Evolutionary conservation across 495 filamentous ascomycete genomes (phyloP).

Genomic region (Filosporella fistucella): DNA sequence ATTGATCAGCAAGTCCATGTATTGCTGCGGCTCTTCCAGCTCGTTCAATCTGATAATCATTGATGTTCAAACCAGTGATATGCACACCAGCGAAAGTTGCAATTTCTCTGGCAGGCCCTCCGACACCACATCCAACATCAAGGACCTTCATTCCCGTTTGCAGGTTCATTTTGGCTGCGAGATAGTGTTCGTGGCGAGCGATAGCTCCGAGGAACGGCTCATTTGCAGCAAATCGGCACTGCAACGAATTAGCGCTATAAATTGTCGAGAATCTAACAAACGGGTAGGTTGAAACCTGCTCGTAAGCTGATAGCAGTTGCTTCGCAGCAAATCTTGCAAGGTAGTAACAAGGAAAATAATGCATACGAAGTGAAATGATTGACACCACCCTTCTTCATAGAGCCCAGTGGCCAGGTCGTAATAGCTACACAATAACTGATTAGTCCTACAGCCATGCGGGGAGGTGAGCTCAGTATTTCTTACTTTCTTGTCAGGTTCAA

Average conservation of each 20-base stretch:
- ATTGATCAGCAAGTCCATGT: slow-evolving; percentile 73
- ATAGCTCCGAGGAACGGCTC: slow-evolving; percentile 90
- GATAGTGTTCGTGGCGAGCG: slow-evolving; percentile 96
- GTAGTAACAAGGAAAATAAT: no score
- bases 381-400: slow-evolving; percentile 95
- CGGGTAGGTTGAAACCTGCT: no score
- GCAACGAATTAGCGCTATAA: no score
- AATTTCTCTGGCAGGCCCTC: slow-evolving; percentile 91
- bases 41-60: slow-evolving; percentile 98
- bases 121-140: slow-evolving; percentile 95
- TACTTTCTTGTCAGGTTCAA: slow-evolving; percentile 82
- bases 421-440: slow-evolving; percentile 61
- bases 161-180: slow-evolving; percentile 83
- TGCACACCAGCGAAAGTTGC: slow-evolving; percentile 88
- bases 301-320: no score
- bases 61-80: slow-evolving; percentile 94
- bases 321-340: no score
- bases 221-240: slow-evolving; percentile 86
- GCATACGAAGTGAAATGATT: slow-evolving; percentile 96
- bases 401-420: slow-evolving; percentile 97
- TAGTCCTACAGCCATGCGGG: neutral
- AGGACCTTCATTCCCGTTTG: slow-evolving; percentile 82
- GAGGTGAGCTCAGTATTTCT: neutral
- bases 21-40: slow-evolving; percentile 77
- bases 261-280: no score